These are phyloP conservation scores for Benincasa hispida DNA, from an alignment of 306 rosid species.

Conservation along the genomic window DNA sequence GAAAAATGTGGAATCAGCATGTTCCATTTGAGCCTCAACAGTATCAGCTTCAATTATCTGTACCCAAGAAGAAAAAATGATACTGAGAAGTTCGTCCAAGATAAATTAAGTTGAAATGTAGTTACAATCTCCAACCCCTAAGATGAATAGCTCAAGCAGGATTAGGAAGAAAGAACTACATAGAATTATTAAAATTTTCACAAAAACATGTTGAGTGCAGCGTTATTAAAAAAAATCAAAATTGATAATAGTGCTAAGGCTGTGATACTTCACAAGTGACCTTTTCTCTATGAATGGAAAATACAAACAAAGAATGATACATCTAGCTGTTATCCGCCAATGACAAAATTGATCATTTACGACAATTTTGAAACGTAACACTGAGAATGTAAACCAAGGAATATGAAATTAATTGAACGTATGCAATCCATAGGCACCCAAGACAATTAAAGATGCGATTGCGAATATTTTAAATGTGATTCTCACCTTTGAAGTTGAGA, in stretches of 20 bases:
- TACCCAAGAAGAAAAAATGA: slow-evolving; percentile 10
- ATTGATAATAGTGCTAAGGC: background rate
- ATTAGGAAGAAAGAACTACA: background rate
- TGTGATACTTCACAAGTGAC: background rate
- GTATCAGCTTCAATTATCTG: slow-evolving; percentile 31
- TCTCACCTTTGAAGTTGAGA: slow-evolving; percentile 70
- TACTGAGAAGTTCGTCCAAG: slow-evolving; percentile 4
- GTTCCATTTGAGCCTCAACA: slow-evolving; percentile 24
- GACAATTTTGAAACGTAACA: background rate
- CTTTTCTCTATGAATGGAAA: background rate
- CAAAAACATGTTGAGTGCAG: background rate
- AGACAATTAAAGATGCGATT: slow-evolving; percentile 7
- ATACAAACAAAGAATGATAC: background rate
- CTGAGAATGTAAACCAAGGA: background rate
- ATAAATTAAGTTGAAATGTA: background rate
- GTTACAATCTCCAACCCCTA: background rate
- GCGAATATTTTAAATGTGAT: background rate
- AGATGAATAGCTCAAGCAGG: background rate
- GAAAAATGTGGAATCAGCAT: slow-evolving; percentile 36
- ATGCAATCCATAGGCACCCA: background rate
- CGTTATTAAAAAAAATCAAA: background rate
- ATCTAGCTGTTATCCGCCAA: background rate
- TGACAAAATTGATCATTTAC: background rate
- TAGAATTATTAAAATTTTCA: background rate
- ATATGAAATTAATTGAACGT: background rate